A percentile compares a stretch with the other conserved stretches of the same genome.
phyloP scores from a whole-genome alignment of 2,329 filamentous ascomycete species.

The Berkeleyomyces basicola region DNA sequence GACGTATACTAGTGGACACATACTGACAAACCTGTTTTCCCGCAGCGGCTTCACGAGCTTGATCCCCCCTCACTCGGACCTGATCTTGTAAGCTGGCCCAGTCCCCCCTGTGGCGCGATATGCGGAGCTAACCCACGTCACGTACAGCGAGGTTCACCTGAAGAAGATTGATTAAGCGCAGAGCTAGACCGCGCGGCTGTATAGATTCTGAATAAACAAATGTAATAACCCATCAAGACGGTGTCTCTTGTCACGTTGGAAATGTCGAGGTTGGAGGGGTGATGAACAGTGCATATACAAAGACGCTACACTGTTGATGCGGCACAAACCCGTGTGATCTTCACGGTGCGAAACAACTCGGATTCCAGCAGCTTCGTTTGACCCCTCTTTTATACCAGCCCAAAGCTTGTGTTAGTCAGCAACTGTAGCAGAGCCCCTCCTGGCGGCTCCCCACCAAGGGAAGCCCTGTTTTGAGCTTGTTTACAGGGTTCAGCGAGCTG shows the following conservation, averaged over 20 bases:
- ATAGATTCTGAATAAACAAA: too few relatives aligned
- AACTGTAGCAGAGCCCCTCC: background rate
- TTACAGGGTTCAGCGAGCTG: too few relatives aligned
- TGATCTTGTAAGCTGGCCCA: slow-evolving; percentile 60
- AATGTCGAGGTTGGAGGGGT: too few relatives aligned
- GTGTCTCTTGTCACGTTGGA: too few relatives aligned
- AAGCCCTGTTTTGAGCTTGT: too few relatives aligned
- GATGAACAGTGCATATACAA: too few relatives aligned
- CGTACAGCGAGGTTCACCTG: slow-evolving; percentile 49
- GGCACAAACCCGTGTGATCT: background rate
- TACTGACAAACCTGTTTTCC: background rate
- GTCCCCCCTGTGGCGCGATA: background rate
- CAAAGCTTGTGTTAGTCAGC: background rate
- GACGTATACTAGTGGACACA: background rate
- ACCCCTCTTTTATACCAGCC: background rate
- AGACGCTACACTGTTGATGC: too few relatives aligned
- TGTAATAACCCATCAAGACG: too few relatives aligned
- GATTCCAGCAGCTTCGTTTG: background rate
- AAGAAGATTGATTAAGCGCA: slow-evolving; percentile 38
- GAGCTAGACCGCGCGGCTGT: too few relatives aligned
- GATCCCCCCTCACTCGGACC: slow-evolving; percentile 57
- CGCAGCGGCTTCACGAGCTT: slow-evolving; percentile 58
- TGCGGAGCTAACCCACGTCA: slow-evolving; percentile 9
- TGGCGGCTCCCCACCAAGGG: too few relatives aligned
- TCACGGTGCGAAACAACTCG: background rate